Conservation (phyloP, 345 rosid species). For the Iberis pinnata region DNA sequence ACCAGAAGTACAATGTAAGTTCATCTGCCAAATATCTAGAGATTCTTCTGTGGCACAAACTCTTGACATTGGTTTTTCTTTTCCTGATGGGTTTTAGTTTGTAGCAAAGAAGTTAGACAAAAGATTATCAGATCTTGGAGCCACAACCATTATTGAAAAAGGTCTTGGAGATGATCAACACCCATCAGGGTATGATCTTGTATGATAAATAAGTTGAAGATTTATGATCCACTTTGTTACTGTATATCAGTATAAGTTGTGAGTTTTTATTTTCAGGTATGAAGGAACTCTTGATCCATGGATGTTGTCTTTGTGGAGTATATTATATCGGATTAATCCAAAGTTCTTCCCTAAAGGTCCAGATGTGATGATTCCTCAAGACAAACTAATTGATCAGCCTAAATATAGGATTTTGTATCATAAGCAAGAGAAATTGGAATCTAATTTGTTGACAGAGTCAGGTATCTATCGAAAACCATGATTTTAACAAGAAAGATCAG, state of each 20-base stretch:
- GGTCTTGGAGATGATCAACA: slow-evolving; percentile 97
- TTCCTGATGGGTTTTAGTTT: slow-evolving; percentile 81
- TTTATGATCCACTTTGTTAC: background rate
- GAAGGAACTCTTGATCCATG: slow-evolving; percentile 96
- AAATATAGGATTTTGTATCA: slow-evolving; percentile 53
- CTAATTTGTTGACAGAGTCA: slow-evolving; percentile 29
- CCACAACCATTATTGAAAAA: slow-evolving; percentile 52
- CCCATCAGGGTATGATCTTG: slow-evolving; percentile 78
- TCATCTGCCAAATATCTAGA: background rate
- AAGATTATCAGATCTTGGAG: slow-evolving; percentile 85
- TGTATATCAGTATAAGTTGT: background rate
- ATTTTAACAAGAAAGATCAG: background rate
- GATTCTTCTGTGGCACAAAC: too few species aligned
- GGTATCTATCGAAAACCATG: slow-evolving; percentile 32
- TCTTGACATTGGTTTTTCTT: too few species aligned
- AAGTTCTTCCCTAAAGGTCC: slow-evolving; percentile 65
- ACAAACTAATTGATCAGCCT: slow-evolving; percentile 47
- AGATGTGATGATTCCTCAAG: slow-evolving; percentile 39
- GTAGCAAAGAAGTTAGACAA: slow-evolving; percentile 92
- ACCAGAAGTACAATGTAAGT: slow-evolving; percentile 78
- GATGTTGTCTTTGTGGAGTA: slow-evolving; percentile 77
- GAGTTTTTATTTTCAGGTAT: slow-evolving; percentile 41
- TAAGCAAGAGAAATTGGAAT: slow-evolving; percentile 23
- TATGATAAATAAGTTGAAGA: too few species aligned
- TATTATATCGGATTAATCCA: slow-evolving; percentile 47